Conservation (phyloP, 2,329 filamentous ascomycete species). For the Cordyceps cateniannulata region DNA sequence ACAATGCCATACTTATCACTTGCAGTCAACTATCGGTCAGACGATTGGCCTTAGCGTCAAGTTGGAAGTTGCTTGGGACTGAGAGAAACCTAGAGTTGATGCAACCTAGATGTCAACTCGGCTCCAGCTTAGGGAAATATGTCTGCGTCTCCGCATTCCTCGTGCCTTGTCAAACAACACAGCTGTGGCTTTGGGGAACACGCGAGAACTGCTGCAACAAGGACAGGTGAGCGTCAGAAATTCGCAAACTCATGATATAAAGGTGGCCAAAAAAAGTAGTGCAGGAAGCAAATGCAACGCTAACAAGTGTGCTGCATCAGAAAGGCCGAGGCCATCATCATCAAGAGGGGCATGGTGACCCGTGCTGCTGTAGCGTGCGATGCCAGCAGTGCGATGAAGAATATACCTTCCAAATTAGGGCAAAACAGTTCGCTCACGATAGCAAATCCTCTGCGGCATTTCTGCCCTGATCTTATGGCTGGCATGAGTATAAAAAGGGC, state of each 20-base stretch:
- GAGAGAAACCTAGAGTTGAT: background rate
- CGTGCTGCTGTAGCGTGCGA: background rate
- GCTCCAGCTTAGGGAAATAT: no score
- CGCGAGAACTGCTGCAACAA: background rate
- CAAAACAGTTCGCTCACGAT: background rate
- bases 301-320: background rate
- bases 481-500: background rate
- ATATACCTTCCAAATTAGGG: constrained; percentile 5
- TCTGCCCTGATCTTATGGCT: no score
- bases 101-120: background rate
- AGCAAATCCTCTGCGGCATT: background rate
- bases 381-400: background rate
- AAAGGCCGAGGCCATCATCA: constrained; percentile 8
- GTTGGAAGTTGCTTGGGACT: no score
- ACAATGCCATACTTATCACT: background rate
- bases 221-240: no score
- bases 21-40: background rate
- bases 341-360: background rate
- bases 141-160: no score
- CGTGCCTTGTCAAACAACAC: no score
- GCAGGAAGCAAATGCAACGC: background rate
- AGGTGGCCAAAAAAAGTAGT: background rate
- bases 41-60: background rate
- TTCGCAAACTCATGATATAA: background rate
- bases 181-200: background rate